These are phyloP conservation scores for Diplodia corticola DNA, from an alignment of 2,329 filamentous ascomycete species.

Conservation along the genomic window DNA sequence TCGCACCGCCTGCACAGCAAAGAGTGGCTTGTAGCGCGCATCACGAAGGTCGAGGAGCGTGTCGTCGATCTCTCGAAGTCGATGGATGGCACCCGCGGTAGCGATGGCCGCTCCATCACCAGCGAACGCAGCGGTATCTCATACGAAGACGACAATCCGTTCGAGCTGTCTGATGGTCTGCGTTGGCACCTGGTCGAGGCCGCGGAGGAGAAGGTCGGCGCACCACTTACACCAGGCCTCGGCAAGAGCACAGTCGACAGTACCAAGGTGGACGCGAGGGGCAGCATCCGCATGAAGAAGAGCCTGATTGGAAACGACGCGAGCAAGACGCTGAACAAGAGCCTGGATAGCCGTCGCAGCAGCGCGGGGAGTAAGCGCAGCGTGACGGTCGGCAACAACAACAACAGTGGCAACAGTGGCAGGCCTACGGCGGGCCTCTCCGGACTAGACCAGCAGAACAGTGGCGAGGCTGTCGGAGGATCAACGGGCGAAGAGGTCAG, in stretches of 20 bases:
- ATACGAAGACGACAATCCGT: conserved; percentile 89
- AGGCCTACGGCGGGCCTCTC: conserved; percentile 30
- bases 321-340: conserved; percentile 66
- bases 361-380: conserved; percentile 83
- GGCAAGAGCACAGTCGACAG: conserved; percentile 90
- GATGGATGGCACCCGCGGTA: conserved; percentile 55
- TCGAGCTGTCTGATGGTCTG: conserved; percentile 90
- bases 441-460: conserved; percentile 29
- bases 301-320: conserved; percentile 47
- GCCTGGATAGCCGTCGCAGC: conserved; percentile 85
- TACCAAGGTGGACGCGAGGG: conserved; percentile 82
- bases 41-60: conserved; percentile 85
- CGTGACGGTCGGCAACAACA: conserved; percentile 41
- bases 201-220: conserved; percentile 84
- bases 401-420: conserved; percentile 24
- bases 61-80: conserved; percentile 89
- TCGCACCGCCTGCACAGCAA: conserved; percentile 77
- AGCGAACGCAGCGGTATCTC: conserved; percentile 52
- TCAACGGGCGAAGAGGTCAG: conserved; percentile 18
- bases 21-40: conserved; percentile 96
- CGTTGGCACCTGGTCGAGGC: conserved; percentile 97
- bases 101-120: conserved; percentile 48
- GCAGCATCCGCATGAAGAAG: conserved; percentile 55
- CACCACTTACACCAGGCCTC: conserved; percentile 84
- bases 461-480: conserved; percentile 28